Conservation (phyloP, 192 early-diverging fungal species). For the Mortierella claussenii region DNA sequence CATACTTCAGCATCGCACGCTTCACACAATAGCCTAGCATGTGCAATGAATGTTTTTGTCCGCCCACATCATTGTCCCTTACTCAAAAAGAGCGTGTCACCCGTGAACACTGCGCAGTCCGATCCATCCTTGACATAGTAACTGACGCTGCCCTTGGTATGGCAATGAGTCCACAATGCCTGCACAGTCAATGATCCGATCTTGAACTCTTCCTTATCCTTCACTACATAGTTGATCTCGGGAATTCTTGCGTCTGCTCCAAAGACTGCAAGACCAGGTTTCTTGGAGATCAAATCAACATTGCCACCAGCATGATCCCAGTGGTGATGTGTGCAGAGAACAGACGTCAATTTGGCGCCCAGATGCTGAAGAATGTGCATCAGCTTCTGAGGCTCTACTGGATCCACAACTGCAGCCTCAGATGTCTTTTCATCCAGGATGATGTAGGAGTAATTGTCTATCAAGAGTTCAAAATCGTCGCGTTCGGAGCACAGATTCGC, state of each 20-base stretch:
- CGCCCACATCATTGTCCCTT: constrained; percentile 28
- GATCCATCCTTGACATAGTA: constrained; percentile 79
- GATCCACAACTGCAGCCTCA: constrained; percentile 84
- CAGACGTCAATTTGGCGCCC: constrained; percentile 62
- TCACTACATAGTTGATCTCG: constrained; percentile 76
- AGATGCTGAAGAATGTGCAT: constrained; percentile 63
- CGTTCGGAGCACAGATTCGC: too few species aligned
- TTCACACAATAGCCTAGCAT: neutral
- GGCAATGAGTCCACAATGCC: constrained; percentile 83
- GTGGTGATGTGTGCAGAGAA: constrained; percentile 93
- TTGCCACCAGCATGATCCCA: constrained; percentile 91
- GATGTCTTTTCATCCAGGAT: constrained; percentile 75
- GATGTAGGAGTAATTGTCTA: constrained; percentile 92
- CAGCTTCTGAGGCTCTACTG: constrained; percentile 84
- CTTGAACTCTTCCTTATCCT: constrained; percentile 77
- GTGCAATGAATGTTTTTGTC: constrained; percentile 1
- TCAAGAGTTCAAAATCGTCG: neutral
- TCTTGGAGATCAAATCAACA: constrained; percentile 59
- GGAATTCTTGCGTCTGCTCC: constrained; percentile 91
- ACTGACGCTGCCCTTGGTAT: constrained; percentile 89
- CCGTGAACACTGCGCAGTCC: constrained; percentile 87
- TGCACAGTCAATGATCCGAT: constrained; percentile 77
- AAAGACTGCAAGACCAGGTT: constrained; percentile 76
- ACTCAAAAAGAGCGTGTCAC: constrained; percentile 85
- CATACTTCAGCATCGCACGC: too few species aligned